A percentile compares a stretch with the other conserved stretches of the same genome.
These are phyloP conservation scores for Tolypocladium pustulatum DNA, from an alignment of 2,329 filamentous ascomycete genomes.

Conservation along the genomic window DNA sequence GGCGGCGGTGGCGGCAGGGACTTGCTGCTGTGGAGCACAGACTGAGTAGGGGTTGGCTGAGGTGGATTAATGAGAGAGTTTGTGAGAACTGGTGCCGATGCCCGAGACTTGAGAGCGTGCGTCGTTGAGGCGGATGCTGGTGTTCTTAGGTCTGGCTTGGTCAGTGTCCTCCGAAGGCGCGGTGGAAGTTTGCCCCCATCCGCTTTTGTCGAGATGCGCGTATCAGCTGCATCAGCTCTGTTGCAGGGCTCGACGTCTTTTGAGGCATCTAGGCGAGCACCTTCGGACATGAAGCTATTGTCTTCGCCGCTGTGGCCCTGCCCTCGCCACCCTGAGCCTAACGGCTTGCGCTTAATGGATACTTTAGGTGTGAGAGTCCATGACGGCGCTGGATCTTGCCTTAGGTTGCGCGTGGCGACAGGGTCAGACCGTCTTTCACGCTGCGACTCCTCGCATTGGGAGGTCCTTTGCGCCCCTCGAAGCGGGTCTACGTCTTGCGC, in stretches of 20 bases:
- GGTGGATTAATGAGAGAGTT: constrained; percentile 4
- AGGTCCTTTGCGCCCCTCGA: neutral
- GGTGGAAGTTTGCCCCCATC: no score
- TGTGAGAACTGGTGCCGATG: constrained; percentile 15
- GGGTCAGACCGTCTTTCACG: constrained; percentile 1
- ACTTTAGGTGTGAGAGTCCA: constrained; percentile 2
- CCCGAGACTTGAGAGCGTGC: constrained; percentile 2
- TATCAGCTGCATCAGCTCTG: neutral
- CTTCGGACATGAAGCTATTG: neutral
- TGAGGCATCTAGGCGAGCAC: neutral
- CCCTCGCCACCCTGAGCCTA: neutral
- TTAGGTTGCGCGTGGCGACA: neutral
- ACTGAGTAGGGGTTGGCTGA: constrained; percentile 7
- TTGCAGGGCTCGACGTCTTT: neutral
- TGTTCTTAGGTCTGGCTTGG: neutral
- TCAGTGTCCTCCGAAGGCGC: neutral
- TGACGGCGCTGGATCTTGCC: neutral
- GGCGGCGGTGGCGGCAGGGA: constrained; percentile 28
- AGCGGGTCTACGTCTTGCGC: neutral
- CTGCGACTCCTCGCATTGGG: neutral
- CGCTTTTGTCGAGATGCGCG: neutral
- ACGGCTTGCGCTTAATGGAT: constrained; percentile 3
- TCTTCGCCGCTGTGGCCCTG: neutral
- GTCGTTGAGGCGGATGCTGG: neutral
- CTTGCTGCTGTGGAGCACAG: constrained; percentile 13